Base-by-base conservation (phyloP, 2,329 filamentous ascomycete species). In the Aspergillus tamarii region DNA sequence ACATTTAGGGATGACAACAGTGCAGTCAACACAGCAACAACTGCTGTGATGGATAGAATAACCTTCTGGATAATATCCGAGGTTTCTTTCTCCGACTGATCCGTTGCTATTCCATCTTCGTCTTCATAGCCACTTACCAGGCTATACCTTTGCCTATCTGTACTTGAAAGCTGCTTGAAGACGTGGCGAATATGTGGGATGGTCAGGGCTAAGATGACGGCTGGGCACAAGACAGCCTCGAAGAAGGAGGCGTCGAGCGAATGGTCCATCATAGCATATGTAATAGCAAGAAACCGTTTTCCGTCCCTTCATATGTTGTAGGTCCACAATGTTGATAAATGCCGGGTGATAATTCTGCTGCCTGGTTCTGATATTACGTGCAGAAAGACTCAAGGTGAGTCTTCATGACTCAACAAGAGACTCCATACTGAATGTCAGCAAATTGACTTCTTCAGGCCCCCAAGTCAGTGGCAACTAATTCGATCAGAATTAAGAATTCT, bases 151-250 rank as follows among this genome's bases (percentile, higher is more conserved):
- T 55, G 12, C 16, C 12, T 39, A 21, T 53, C 30, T 12, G 50
- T n/a, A 16, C 7, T n/a, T 39, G 21, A 26, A 14, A 55, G 32
- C n/a, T 26, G 52, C 39, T 55, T 39, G 52, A 55, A 55, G 32
- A 26, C 6, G 32, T 23, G 32, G 21, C 8, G 52, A 39, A 39
- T 39, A 36, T 52, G 46, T 34, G 55, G 61, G 19, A 62, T 55
- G 23, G 48, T 39, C 28, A 62, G 23, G 14, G 34, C 52, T 10
- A 64, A 34, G 14, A 48, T 54, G 58, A 57, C 19, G n/a, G 50
- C 53, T 3, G 45, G 30, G 34, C 14, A 39, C 11, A 55, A 16
- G 32, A 39, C n/a, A 55, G 52, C 52, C 32, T n/a, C 30, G 5
- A 23, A 32, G 46, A 50, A 34, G 34, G 32, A 16, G 52, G n/a